Evolutionary conservation across 78 protist genomes (phyloP), one percentile per base, ranked within the genome.

Genomic region (Dictyostelium citrinum): DNA sequence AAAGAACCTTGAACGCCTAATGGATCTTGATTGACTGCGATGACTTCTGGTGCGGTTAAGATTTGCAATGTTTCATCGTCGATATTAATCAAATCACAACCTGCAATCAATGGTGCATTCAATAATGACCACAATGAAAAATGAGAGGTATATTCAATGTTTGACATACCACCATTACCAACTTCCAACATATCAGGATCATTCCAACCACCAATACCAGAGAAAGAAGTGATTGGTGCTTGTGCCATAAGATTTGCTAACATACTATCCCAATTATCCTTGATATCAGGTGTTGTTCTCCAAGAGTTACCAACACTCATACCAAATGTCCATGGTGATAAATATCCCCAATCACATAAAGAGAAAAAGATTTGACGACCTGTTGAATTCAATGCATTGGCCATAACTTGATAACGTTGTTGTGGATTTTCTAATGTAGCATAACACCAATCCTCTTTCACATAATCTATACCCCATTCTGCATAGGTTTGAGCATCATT

Each of bases 281-380:
- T 31, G 27, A 91, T 83, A 27, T 81, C 96, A 58, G 70, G 81
- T 11, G 98, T 93, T 3, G 96, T 96, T 75, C 98, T 78, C 96
- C 95, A 96, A 43, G 82, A 45, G 79, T 96, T 96, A 39, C 94
- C 98, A 41, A 95, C 58, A 3, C 37, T 14, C 0, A 27, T 22
- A 3, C 90, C 96, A 97, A 97, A 96, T 0, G 29, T 22, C 67
- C 81, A 68, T 24, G 94, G 90, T 3, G 74, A 6, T 3, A 84
- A 83, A n/a, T 14, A 17, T 12, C 98, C 97, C 98, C 98, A 97
- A 31, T 95, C 97, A 71, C 98, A 97, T 41, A 96, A 58, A 20
- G 78, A 24, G 60, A 95, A 96, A 68, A 95, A 82, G 39, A 96
- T 96, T 41, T 70, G 96, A 39, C 97, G 74, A 4, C 96, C 97